These are phyloP conservation scores for Diaporthe citriasiana DNA, from an alignment of 2,329 filamentous ascomycete genomes.

Conservation along the genomic window DNA sequence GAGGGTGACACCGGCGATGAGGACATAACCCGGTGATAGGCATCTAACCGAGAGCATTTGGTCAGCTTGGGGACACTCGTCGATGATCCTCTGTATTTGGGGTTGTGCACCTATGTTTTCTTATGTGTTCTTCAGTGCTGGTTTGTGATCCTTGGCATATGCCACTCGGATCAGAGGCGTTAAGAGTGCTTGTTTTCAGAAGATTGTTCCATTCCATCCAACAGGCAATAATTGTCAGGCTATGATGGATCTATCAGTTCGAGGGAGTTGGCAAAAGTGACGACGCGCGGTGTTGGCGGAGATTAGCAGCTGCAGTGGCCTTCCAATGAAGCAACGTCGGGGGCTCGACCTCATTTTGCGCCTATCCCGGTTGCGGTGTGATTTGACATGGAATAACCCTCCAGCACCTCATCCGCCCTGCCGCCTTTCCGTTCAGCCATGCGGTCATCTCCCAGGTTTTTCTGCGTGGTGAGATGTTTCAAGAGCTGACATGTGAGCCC, in stretches of 20 bases:
- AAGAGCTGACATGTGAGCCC: conserved; percentile 4
- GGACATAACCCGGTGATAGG: neutral
- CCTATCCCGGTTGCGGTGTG: neutral
- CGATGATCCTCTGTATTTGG: no score
- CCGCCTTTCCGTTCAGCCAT: neutral
- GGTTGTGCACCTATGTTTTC: neutral
- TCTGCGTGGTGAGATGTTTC: neutral
- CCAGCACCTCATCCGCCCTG: neutral
- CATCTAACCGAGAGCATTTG: no score
- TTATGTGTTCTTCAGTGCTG: neutral
- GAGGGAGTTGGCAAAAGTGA: neutral
- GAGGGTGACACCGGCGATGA: neutral
- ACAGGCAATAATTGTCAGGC: neutral
- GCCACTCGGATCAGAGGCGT: neutral
- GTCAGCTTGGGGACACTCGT: no score
- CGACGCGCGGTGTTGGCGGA: neutral
- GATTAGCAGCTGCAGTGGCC: conserved; percentile 11
- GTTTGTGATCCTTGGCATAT: neutral
- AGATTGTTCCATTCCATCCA: neutral
- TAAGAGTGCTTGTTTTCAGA: neutral
- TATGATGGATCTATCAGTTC: neutral
- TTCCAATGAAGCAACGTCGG: conserved; percentile 30
- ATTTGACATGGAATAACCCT: neutral
- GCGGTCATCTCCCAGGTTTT: neutral
- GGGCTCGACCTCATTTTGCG: neutral